Conservation (phyloP, 2,329 filamentous ascomycete species). For the Parastagonospora nodorum region DNA sequence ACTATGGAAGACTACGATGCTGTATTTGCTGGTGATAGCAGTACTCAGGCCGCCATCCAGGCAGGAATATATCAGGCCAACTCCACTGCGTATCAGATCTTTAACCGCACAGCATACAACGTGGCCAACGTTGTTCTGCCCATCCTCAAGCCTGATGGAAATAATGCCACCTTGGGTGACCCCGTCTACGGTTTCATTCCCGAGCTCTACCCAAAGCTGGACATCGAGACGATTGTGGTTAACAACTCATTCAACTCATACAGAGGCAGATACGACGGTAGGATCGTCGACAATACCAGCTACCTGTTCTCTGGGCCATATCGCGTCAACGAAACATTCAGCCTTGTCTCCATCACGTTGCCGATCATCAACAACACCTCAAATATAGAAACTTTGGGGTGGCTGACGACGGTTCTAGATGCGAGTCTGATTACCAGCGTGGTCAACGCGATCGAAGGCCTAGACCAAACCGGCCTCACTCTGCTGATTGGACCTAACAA, state of each 20-base stretch:
- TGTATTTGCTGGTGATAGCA: slow-evolving; percentile 66
- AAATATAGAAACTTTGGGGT: slow-evolving; percentile 71
- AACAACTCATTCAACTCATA: slow-evolving; percentile 42
- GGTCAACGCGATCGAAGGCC: slow-evolving; percentile 67
- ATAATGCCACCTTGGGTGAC: slow-evolving; percentile 65
- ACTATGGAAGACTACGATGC: slow-evolving; percentile 70
- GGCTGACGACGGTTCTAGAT: slow-evolving; percentile 79
- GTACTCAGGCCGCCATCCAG: slow-evolving; percentile 64
- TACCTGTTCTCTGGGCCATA: slow-evolving; percentile 79
- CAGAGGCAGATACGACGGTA: slow-evolving; percentile 51
- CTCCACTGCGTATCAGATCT: slow-evolving; percentile 54
- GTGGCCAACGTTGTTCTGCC: slow-evolving; percentile 64
- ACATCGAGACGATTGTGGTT: slow-evolving; percentile 55
- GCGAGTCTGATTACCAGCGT: slow-evolving; percentile 68
- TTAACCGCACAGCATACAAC: slow-evolving; percentile 54
- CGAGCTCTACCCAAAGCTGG: slow-evolving; percentile 77
- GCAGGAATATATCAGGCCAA: slow-evolving; percentile 74
- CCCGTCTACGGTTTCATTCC: slow-evolving; percentile 69
- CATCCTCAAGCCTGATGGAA: slow-evolving; percentile 63
- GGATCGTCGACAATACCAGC: slow-evolving; percentile 50
- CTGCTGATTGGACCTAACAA: slow-evolving; percentile 72
- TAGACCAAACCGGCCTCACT: slow-evolving; percentile 72
- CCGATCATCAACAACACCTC: slow-evolving; percentile 74
- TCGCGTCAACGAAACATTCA: slow-evolving; percentile 72
- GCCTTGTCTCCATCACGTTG: slow-evolving; percentile 79